phyloP scores from a whole-genome alignment of 495 filamentous ascomycete genomes.

The Penicillium manginii region DNA sequence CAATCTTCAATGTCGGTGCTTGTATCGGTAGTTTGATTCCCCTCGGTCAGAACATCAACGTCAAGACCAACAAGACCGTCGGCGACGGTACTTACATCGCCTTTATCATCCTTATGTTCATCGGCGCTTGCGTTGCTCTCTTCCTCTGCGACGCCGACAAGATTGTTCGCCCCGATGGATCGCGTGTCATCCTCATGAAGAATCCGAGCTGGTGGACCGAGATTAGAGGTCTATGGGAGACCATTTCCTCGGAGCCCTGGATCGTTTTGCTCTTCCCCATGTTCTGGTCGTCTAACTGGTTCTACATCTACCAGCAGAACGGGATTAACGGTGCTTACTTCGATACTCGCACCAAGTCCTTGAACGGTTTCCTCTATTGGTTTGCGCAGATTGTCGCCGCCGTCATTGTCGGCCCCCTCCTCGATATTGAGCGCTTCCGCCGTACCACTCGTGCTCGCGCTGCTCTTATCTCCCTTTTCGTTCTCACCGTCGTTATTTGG shows the following conservation, averaged over 20 bases:
- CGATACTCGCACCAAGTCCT: conserved; percentile 47
- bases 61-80: conserved; percentile 40
- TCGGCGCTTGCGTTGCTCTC: conserved; percentile 63
- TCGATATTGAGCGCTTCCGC: conserved; percentile 45
- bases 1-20: conserved; percentile 56
- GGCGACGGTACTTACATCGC: conserved; percentile 56
- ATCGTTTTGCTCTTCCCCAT: conserved; percentile 54
- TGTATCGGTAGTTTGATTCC: conserved; percentile 53
- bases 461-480: conserved; percentile 43
- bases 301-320: conserved; percentile 74
- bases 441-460: conserved; percentile 44
- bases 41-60: conserved; percentile 48
- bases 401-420: conserved; percentile 46
- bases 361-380: conserved; percentile 57
- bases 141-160: conserved; percentile 61
- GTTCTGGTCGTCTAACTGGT: conserved; percentile 72
- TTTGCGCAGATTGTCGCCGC: conserved; percentile 56
- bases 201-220: conserved; percentile 68
- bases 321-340: conserved; percentile 54
- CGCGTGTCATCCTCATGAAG: conserved; percentile 78
- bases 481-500: conserved; percentile 51
- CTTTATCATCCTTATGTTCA: conserved; percentile 53
- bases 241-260: conserved; percentile 39
- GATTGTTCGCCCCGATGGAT: conserved; percentile 77
- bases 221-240: conserved; percentile 46